These are phyloP conservation scores for Aegilops speltoides DNA, from an alignment of 176 grass and related monocot species.

Conservation along the genomic window DNA sequence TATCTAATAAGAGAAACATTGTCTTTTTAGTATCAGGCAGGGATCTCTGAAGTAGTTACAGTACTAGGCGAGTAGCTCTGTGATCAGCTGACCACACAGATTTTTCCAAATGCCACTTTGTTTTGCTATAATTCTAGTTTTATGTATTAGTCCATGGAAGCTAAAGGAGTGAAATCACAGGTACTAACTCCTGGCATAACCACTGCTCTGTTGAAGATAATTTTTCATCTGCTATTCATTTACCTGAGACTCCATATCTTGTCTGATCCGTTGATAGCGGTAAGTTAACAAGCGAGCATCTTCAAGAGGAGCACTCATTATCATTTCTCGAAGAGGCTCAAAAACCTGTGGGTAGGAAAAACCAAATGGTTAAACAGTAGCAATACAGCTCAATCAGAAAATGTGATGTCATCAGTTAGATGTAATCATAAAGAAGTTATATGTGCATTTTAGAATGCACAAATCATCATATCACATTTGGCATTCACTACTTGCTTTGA, in stretches of 20 bases:
- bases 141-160: not conserved
- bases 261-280: constrained; percentile 92
- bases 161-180: not conserved
- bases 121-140: not conserved
- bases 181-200: not conserved
- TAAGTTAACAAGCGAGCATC: constrained; percentile 92
- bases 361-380: not conserved
- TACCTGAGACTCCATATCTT: constrained; percentile 99
- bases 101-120: not conserved
- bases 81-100: not conserved
- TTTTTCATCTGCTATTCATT: not conserved
- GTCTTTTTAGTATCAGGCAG: constrained; percentile 29
- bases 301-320: constrained; percentile 96
- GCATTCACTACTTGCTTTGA: not conserved
- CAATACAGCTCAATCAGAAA: not conserved
- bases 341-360: constrained; percentile 58
- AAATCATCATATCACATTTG: not conserved
- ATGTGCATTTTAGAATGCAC: not conserved
- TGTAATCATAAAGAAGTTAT: not conserved
- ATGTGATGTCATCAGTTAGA: not conserved
- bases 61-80: not conserved
- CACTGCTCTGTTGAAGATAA: not conserved
- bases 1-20: constrained; percentile 61
- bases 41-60: not conserved
- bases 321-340: constrained; percentile 91